A percentile compares a stretch with the other conserved stretches of the same genome.
These are phyloP conservation scores for Musa itinerans DNA, from an alignment of 176 grass and related monocot species.

Conservation along the genomic window DNA sequence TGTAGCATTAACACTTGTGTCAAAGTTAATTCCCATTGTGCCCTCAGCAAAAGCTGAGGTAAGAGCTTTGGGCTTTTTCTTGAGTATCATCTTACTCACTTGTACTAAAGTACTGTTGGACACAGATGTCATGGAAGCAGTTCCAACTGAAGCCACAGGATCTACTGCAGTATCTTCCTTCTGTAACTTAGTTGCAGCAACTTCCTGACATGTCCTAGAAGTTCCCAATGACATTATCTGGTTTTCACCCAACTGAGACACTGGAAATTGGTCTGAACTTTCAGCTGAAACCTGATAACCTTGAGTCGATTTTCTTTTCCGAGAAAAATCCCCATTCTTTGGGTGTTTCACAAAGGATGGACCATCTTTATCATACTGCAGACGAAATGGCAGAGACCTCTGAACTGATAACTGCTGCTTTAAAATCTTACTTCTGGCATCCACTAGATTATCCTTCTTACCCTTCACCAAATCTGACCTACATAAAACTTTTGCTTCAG, in stretches of 20 bases:
- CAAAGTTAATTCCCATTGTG: background rate
- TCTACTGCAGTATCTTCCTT: slow-evolving; percentile 17
- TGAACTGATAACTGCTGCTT: slow-evolving; percentile 13
- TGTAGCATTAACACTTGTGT: slow-evolving; percentile 9
- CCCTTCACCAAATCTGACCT: background rate
- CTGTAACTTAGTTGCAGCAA: background rate
- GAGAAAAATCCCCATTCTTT: slow-evolving; percentile 2
- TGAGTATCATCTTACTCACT: slow-evolving; percentile 1
- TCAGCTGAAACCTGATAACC: background rate
- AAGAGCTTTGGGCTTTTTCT: slow-evolving; percentile 19
- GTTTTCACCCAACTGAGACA: slow-evolving; percentile 4
- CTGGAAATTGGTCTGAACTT: background rate
- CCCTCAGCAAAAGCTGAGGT: slow-evolving; percentile 1
- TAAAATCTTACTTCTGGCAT: slow-evolving; percentile 9
- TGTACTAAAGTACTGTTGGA: slow-evolving; percentile 1
- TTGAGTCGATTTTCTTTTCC: slow-evolving; percentile 7
- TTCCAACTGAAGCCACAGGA: slow-evolving; percentile 22
- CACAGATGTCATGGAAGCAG: slow-evolving; percentile 20
- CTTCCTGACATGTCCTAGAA: slow-evolving; percentile 20
- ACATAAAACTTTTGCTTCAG: slow-evolving; percentile 11
- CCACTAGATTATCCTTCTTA: slow-evolving; percentile 2
- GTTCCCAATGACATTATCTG: slow-evolving; percentile 2
- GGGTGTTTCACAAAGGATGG: background rate
- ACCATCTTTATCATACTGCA: slow-evolving; percentile 2
- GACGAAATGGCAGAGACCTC: slow-evolving; percentile 5